These are phyloP conservation scores for Lactarius pseudohatsudake DNA, from an alignment of 768 basidiomycete genomes.

Conservation along the genomic window DNA sequence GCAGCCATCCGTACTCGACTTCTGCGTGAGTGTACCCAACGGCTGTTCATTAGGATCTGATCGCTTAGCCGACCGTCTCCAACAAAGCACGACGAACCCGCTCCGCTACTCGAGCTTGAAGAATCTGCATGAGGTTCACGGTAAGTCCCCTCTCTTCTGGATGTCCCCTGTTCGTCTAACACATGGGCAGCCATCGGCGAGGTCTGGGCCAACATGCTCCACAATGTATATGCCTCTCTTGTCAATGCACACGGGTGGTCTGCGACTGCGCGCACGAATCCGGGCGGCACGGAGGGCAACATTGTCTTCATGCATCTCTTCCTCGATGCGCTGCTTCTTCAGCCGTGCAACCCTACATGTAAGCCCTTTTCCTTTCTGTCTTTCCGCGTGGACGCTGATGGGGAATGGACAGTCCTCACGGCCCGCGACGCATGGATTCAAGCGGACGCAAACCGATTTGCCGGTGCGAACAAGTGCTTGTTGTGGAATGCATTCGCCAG, in stretches of 20 bases:
- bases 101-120: slow-evolving; percentile 43
- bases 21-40: slow-evolving; percentile 40
- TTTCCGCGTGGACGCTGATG: not conserved
- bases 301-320: slow-evolving; percentile 53
- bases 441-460: slow-evolving; percentile 49
- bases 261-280: slow-evolving; percentile 42
- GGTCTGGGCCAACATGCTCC: slow-evolving; percentile 51
- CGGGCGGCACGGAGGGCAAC: slow-evolving; percentile 45
- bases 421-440: slow-evolving; percentile 54
- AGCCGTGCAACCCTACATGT: slow-evolving; percentile 53
- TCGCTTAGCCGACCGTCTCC: slow-evolving; percentile 2
- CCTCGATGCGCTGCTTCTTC: slow-evolving; percentile 49
- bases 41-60: slow-evolving; percentile 31
- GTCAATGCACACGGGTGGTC: slow-evolving; percentile 35
- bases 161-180: not conserved
- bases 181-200: slow-evolving; percentile 49
- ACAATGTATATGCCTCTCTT: slow-evolving; percentile 38
- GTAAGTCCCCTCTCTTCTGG: slow-evolving; percentile 34
- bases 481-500: slow-evolving; percentile 50
- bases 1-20: slow-evolving; percentile 59
- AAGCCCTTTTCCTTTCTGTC: slow-evolving; percentile 25
- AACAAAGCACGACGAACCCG: slow-evolving; percentile 40
- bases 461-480: slow-evolving; percentile 46
- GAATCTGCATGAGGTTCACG: slow-evolving; percentile 47
- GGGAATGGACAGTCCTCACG: slow-evolving; percentile 38